These are phyloP conservation scores for Saccharomycopsis fibuligera DNA, from an alignment of 805 yeast species.

Conservation along the genomic window DNA sequence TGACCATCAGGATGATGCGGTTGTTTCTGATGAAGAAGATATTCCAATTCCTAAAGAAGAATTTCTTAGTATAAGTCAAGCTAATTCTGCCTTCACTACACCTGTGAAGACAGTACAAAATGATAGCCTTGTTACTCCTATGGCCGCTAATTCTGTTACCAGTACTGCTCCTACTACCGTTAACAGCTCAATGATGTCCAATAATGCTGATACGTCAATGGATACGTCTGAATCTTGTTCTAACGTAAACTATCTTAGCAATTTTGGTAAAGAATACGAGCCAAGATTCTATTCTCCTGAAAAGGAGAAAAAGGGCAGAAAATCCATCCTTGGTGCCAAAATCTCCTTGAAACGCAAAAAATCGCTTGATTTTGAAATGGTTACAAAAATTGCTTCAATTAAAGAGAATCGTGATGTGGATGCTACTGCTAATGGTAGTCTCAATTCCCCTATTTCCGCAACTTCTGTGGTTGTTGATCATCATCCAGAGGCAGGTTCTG, in stretches of 20 bases:
- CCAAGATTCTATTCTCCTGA: constrained; percentile 13
- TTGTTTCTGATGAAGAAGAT: constrained; percentile 18
- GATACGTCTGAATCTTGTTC: background rate
- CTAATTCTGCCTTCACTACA: no score
- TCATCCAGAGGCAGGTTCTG: background rate
- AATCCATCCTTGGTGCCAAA: background rate
- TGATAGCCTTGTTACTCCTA: background rate
- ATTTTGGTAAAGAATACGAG: constrained; percentile 16
- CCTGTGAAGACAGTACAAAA: no score
- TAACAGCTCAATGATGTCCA: no score
- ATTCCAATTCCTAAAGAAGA: constrained; percentile 21
- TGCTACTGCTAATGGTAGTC: background rate
- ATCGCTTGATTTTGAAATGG: constrained; percentile 17
- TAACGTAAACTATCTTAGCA: constrained; percentile 4
- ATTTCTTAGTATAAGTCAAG: background rate
- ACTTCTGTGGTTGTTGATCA: background rate
- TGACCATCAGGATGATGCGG: background rate
- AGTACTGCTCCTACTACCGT: background rate
- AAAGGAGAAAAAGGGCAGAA: constrained; percentile 9
- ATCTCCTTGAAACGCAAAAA: constrained; percentile 13
- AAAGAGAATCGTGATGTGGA: background rate
- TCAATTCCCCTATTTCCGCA: background rate
- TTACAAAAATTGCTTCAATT: background rate
- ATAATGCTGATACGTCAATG: background rate
- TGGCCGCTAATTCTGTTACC: background rate